These are phyloP conservation scores for Agapanthus africanus DNA, from an alignment of 106 monocot genomes.

Conservation along the genomic window DNA sequence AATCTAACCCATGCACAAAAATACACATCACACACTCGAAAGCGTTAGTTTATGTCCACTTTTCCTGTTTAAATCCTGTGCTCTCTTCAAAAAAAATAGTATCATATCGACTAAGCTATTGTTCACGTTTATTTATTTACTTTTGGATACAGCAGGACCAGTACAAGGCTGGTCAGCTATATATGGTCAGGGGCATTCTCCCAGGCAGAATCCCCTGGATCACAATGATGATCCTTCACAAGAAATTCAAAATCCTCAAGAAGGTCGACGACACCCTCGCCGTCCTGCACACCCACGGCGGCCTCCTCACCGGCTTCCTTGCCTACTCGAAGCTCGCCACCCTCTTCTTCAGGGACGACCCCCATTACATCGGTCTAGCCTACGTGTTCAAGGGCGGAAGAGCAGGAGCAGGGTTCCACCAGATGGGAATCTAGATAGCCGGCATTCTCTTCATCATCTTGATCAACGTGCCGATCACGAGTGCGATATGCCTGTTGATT, in stretches of 20 bases:
- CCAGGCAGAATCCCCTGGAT: constrained; percentile 16
- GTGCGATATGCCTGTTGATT: constrained; percentile 7
- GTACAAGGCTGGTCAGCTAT: constrained; percentile 6
- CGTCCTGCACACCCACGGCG: constrained; percentile 17
- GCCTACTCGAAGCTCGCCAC: constrained; percentile 2
- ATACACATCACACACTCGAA: neutral
- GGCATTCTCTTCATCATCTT: constrained; percentile 4
- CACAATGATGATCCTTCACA: constrained; percentile 24
- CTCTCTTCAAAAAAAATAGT: no score
- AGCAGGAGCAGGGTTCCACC: constrained; percentile 2
- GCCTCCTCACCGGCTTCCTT: constrained; percentile 8
- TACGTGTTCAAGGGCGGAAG: constrained; percentile 1
- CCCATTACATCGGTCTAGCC: constrained; percentile 6
- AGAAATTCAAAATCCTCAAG: constrained; percentile 4
- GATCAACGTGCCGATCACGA: constrained; percentile 6
- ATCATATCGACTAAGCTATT: neutral
- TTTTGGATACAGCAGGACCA: neutral
- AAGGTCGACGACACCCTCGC: constrained; percentile 16
- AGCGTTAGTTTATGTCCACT: no score
- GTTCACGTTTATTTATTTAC: neutral
- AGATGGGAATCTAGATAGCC: constrained; percentile 10
- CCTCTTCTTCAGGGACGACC: constrained; percentile 17
- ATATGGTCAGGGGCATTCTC: constrained; percentile 4
- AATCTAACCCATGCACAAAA: no score
- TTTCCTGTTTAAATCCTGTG: no score